phyloP scores from a whole-genome alignment of 306 rosid species.

The Hippophae gyantsensis region DNA sequence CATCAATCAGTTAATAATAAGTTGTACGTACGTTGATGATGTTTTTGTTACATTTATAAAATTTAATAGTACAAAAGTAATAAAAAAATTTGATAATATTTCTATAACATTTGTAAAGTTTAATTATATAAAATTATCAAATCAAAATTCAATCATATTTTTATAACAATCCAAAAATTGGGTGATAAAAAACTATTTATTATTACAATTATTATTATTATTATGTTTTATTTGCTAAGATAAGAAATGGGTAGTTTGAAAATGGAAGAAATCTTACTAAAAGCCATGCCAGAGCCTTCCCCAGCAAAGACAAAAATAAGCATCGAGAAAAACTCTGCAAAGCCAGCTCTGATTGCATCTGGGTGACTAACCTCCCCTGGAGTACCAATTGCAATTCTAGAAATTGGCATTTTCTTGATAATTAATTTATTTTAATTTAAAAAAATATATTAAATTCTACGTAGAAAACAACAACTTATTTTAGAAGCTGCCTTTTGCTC shows the following conservation, averaged over 20 bases:
- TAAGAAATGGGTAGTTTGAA: not conserved
- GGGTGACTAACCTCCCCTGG: conserved; percentile 74
- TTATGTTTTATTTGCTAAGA: not conserved
- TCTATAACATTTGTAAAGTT: too few relatives aligned
- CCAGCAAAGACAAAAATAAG: conserved; percentile 78
- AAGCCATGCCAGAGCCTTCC: conserved; percentile 78
- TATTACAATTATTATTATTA: too few relatives aligned
- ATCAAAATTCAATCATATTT: too few relatives aligned
- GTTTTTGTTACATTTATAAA: too few relatives aligned
- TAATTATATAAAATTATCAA: too few relatives aligned
- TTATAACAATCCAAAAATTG: too few relatives aligned
- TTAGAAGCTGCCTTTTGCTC: not conserved
- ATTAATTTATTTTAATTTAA: not conserved
- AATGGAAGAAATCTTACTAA: conserved; percentile 25
- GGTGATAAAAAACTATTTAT: too few relatives aligned
- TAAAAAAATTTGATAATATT: too few relatives aligned
- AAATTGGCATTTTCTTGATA: conserved; percentile 36
- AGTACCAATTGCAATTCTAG: conserved; percentile 47
- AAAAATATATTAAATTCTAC: not conserved
- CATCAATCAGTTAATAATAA: too few relatives aligned
- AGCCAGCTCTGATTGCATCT: conserved; percentile 60
- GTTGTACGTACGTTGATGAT: too few relatives aligned
- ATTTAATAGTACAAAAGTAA: too few relatives aligned
- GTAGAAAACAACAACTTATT: conserved; percentile 2
- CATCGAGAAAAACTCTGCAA: conserved; percentile 72